These are phyloP conservation scores for Dictyostelium gargantuum DNA, from an alignment of 208 protist species.

Conservation along the genomic window DNA sequence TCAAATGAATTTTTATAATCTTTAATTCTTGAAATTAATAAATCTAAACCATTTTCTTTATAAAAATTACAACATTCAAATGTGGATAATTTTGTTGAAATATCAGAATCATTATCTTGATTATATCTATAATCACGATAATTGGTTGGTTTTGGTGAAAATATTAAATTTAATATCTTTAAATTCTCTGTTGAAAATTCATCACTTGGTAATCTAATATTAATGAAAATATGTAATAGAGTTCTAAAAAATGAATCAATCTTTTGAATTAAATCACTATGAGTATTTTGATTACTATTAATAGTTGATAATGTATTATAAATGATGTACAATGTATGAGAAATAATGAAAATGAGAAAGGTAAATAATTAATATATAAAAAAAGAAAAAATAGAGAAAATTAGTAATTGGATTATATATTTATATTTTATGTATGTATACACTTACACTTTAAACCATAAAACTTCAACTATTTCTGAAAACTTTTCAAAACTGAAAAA, in stretches of 20 bases:
- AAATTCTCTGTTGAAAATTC: background rate
- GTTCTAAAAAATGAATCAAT: background rate
- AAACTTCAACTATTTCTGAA: background rate
- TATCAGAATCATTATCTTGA: background rate
- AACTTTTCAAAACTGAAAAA: conserved; percentile 19
- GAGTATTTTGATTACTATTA: background rate
- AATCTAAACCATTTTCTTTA: background rate
- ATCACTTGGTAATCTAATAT: background rate
- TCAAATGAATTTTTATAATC: conserved; percentile 29
- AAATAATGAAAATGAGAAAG: no score
- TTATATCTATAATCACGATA: conserved; percentile 3
- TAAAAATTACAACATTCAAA: background rate
- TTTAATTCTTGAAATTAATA: background rate
- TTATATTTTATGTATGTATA: background rate
- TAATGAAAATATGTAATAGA: background rate
- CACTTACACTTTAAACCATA: conserved; percentile 46
- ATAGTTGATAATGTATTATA: no score
- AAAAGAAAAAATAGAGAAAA: background rate
- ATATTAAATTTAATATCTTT: conserved; percentile 10
- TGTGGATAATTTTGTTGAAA: background rate
- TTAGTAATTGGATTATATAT: background rate
- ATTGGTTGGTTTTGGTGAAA: conserved; percentile 36
- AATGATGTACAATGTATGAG: no score
- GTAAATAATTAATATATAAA: no score
- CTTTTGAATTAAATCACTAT: background rate